A percentile compares a stretch with the other conserved stretches of the same genome.
Conservation (phyloP, 805 yeast species). For the Myxozyma vanderwaltii region DNA sequence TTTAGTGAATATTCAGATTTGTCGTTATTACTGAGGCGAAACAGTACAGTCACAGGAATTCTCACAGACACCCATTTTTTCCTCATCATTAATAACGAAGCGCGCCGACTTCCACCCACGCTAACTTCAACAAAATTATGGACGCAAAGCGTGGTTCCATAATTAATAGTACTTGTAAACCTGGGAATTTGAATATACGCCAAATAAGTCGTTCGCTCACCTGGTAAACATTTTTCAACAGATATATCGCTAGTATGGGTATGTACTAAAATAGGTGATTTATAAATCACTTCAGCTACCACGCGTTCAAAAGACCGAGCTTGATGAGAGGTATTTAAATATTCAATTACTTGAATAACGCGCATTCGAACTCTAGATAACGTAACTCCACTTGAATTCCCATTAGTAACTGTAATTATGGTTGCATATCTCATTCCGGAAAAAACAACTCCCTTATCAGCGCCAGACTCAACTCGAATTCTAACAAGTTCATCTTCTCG, state of each 20-base stretch:
- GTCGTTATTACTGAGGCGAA: background rate
- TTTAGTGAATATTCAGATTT: background rate
- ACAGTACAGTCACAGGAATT: conserved; percentile 1
- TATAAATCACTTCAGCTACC: conserved; percentile 7
- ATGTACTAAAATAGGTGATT: conserved; percentile 1
- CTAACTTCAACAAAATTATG: background rate
- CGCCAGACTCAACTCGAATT: conserved; percentile 3
- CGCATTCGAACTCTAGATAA: conserved; percentile 13
- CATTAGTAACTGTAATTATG: background rate
- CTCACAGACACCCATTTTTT: conserved; percentile 1
- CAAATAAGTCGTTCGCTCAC: background rate
- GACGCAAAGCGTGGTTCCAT: background rate
- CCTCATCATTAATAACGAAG: background rate
- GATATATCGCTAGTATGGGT: background rate
- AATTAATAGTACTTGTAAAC: background rate
- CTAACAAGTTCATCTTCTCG: conserved; percentile 13
- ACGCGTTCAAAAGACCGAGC: conserved; percentile 3
- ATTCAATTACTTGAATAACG: conserved; percentile 11
- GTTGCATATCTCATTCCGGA: background rate
- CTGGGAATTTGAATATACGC: conserved; percentile 1
- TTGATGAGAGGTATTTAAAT: background rate
- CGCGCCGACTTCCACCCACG: conserved; percentile 2
- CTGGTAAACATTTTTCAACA: background rate
- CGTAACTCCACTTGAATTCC: conserved; percentile 1
- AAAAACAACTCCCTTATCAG: background rate